Conservation (phyloP, 1,284 basidiomycete species). For the Cryptococcus maquisensis region DNA sequence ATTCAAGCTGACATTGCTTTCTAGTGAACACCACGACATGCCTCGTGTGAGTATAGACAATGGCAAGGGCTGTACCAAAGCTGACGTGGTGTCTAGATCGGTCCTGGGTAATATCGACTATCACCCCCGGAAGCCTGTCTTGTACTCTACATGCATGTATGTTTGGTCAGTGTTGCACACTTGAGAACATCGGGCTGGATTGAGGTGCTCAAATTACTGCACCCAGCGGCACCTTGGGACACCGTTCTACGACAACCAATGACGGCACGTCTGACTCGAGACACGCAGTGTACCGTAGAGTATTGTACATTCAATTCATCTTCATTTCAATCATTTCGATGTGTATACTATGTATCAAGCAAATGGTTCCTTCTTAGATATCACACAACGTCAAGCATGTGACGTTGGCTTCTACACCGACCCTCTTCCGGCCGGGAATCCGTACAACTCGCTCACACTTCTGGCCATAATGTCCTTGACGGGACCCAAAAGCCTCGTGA, state of each 20-base stretch:
- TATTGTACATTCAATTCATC: no score
- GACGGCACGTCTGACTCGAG: no score
- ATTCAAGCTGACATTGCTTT: neutral
- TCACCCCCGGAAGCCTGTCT: neutral
- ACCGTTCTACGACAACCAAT: no score
- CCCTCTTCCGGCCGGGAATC: conserved; percentile 23
- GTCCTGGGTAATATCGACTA: conserved; percentile 15
- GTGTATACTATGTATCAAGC: neutral
- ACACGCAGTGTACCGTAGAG: no score
- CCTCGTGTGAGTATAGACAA: conserved; percentile 31
- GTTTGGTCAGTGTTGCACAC: no score
- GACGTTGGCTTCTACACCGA: conserved; percentile 9
- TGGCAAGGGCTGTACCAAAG: neutral
- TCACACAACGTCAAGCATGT: neutral
- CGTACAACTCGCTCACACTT: conserved; percentile 47
- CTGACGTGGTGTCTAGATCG: conserved; percentile 12
- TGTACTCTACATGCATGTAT: neutral
- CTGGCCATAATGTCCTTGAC: conserved; percentile 51
- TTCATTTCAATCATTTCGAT: no score
- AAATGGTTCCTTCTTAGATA: neutral
- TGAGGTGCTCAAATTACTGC: no score
- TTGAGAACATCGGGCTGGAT: no score
- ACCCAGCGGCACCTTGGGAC: no score
- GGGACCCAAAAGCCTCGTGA: conserved; percentile 89
- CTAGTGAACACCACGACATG: conserved; percentile 46